Evolutionary conservation across 176 grass and related monocot species (phyloP).

Genomic region (Musa schizocarpa): DNA sequence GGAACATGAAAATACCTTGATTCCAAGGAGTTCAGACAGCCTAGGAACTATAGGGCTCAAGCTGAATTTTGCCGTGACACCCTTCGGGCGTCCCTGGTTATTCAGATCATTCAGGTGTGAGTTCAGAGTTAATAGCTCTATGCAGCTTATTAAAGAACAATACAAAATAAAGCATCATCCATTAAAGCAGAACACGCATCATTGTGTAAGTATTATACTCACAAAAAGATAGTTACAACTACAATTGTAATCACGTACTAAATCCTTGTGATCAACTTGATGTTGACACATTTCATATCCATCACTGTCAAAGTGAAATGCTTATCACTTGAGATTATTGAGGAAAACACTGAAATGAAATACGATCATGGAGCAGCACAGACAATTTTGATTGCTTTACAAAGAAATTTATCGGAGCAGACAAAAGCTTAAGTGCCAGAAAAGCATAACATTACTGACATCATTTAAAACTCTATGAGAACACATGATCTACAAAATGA

Average conservation of each 20-base stretch:
- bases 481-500: too few relatives aligned
- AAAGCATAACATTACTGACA: too few relatives aligned
- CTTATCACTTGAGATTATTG: too few relatives aligned
- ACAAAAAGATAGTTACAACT: not conserved
- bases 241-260: not conserved
- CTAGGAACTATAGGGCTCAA: conserved; percentile 49
- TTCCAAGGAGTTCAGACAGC: conserved; percentile 60
- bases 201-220: not conserved
- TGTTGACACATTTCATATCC: too few relatives aligned
- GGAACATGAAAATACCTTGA: conserved; percentile 29
- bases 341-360: too few relatives aligned
- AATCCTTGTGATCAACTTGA: too few relatives aligned
- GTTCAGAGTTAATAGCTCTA: not conserved
- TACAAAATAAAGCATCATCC: not conserved
- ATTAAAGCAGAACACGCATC: not conserved
- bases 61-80: conserved; percentile 66
- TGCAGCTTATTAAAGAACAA: not conserved
- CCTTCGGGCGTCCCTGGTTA: conserved; percentile 63
- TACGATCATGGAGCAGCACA: too few relatives aligned
- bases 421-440: too few relatives aligned
- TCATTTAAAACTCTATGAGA: too few relatives aligned
- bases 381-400: too few relatives aligned
- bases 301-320: too few relatives aligned
- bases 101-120: conserved; percentile 19
- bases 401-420: too few relatives aligned